Evolutionary conservation across 2,329 filamentous ascomycete species (phyloP).

Genomic region (Botrytis cinerea): DNA sequence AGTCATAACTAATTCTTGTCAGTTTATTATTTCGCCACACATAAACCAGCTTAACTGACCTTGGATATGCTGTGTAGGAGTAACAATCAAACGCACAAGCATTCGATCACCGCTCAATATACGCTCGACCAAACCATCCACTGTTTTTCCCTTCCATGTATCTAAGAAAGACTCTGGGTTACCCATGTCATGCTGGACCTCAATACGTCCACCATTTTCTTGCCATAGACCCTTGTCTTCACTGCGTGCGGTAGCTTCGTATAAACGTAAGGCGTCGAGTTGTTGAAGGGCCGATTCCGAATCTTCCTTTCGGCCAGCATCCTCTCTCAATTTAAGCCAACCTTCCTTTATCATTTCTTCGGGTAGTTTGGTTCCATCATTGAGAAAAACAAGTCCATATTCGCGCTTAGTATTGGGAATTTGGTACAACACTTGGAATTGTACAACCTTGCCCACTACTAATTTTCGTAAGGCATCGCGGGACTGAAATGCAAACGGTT

Average conservation of each 20-base stretch:
- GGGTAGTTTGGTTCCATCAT: slow-evolving; percentile 75
- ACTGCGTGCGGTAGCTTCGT: slow-evolving; percentile 76
- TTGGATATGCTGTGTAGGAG: slow-evolving; percentile 75
- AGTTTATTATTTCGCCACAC: slow-evolving; percentile 3
- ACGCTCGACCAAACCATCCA: slow-evolving; percentile 86
- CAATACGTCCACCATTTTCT: slow-evolving; percentile 64
- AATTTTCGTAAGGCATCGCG: slow-evolving; percentile 87
- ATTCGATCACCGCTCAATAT: slow-evolving; percentile 90
- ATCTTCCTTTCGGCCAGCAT: slow-evolving; percentile 89
- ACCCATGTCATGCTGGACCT: slow-evolving; percentile 78
- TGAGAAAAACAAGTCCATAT: slow-evolving; percentile 78
- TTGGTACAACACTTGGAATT: slow-evolving; percentile 84
- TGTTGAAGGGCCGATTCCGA: slow-evolving; percentile 70
- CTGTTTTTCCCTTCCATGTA: slow-evolving; percentile 78
- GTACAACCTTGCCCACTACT: slow-evolving; percentile 81
- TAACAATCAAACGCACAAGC: slow-evolving; percentile 77
- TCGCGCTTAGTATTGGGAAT: slow-evolving; percentile 84
- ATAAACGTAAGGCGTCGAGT: slow-evolving; percentile 73
- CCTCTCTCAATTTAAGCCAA: slow-evolving; percentile 91
- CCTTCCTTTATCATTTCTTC: slow-evolving; percentile 84
- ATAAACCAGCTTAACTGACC: slow-evolving; percentile 27
- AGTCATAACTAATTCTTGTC: slow-evolving; percentile 69
- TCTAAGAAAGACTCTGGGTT: slow-evolving; percentile 75
- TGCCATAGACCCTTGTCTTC: slow-evolving; percentile 83
- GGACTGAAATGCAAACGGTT: slow-evolving; percentile 90